Base-by-base conservation (phyloP, 768 basidiomycete genomes). In the Cystofilobasidium capitatum region DNA sequence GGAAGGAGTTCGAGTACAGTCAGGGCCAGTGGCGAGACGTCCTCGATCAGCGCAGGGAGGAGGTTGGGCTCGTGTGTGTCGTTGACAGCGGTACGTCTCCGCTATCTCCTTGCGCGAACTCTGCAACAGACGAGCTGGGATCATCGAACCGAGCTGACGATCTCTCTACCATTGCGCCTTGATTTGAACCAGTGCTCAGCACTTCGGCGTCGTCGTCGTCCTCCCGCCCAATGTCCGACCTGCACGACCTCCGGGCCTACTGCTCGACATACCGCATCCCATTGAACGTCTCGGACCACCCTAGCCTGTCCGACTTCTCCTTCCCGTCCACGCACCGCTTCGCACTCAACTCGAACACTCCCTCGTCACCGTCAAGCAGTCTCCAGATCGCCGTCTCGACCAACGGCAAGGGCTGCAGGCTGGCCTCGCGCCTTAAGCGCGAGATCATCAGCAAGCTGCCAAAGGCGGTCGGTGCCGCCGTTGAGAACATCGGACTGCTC, bases 251-350 rank as follows among this genome's bases (percentile, higher is more conserved):
- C 42, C 82, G 84, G 63, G 72, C 75, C 20, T 73, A 84, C 2
- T 88, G 87, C 72, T 79, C 76, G 39, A 69, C 78, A 0, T 81
- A 82, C 33, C 82, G 83, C 63, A 85, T 94, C 65, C 87, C 85
- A 1, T 81, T 91, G 71, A 97, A 93, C 73, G 82, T 87, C n/a
- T 84, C 91, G 1, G 94, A 97, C 76, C 83, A 87, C 73, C 88
- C 89, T 1, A 81, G 84, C 17, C 81, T 93, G 45, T 93, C 89
- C 76, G 91, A 96, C 75, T 97, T 89, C 74, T 86, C 88, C 0
- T 91, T 94, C 78, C 82, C 88, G 0, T 83, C 92, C 0, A 84
- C 87, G 0, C 89, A 97, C 71, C 87, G 93, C 3, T 91, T 96
- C 73, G 75, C 80, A 10, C 83, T 85, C 73, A 72, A 55, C 54